Evolutionary conservation across 345 rosid genomes (phyloP).

Genomic region (Eutrema heterophyllum): DNA sequence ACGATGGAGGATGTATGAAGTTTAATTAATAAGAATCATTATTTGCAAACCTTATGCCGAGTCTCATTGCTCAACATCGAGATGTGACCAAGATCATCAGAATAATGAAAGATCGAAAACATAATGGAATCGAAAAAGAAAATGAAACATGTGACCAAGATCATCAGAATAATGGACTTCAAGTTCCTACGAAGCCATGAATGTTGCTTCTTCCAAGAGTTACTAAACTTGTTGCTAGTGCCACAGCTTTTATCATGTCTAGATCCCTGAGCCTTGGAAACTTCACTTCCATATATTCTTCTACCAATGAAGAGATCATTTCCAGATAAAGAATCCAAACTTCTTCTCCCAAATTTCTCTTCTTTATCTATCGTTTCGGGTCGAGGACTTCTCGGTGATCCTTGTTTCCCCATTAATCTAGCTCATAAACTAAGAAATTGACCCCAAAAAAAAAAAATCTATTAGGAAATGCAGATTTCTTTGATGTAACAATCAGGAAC

Average conservation of each 20-base stretch:
- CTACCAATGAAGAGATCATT: slow-evolving; percentile 55
- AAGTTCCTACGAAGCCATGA: slow-evolving; percentile 49
- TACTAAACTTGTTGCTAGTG: slow-evolving; percentile 39
- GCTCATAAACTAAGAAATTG: slow-evolving; percentile 5
- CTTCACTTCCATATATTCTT: slow-evolving; percentile 48
- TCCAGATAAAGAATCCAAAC: slow-evolving; percentile 36
- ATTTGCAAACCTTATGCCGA: slow-evolving; percentile 43
- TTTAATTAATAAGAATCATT: background rate
- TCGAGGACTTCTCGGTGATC: slow-evolving; percentile 41
- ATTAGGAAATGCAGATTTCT: too few relatives aligned
- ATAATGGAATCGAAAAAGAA: slow-evolving; percentile 61
- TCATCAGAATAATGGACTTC: slow-evolving; percentile 39
- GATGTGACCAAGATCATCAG: too few relatives aligned
- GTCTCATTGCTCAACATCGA: slow-evolving; percentile 35
- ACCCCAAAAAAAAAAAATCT: background rate
- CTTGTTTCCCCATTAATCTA: slow-evolving; percentile 50
- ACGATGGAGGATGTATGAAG: background rate
- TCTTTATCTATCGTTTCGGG: slow-evolving; percentile 23
- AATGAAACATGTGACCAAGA: slow-evolving; percentile 43
- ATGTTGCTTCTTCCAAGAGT: slow-evolving; percentile 52
- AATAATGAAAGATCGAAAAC: slow-evolving; percentile 61
- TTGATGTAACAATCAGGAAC: background rate
- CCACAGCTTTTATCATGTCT: slow-evolving; percentile 44
- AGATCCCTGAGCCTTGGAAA: slow-evolving; percentile 37
- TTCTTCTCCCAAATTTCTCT: slow-evolving; percentile 33